Base-by-base conservation (phyloP, 2,329 filamentous ascomycete genomes). In the Trichoderma sp. region DNA sequence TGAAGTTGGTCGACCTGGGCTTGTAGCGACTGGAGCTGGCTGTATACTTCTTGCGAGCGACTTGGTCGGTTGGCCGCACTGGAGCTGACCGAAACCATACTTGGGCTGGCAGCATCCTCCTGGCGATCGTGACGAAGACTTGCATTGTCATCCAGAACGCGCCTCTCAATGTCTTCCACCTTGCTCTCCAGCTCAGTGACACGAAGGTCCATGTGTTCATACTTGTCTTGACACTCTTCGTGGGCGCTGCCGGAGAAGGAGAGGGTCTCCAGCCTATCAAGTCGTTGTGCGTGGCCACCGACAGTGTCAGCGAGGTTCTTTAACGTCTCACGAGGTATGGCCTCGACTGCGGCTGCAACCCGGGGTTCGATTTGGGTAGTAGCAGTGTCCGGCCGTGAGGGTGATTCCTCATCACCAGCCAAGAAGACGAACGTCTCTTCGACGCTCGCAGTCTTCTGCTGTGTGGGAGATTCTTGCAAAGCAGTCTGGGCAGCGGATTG, bases 171-270 rank as follows among this genome's bases (percentile, higher is more conserved):
- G 78, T 92, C 90, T 27, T 90, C 89, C 5, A 92, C 84, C 45
- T 90, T 87, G 33, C 88, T 88, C 81, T 95, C 93, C 7, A 95
- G 85, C 50, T 95, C 93, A 1, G 91, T 88, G 8, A 95, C 86
- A 27, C 93, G 89, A 9, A 91, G 87, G 78, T 95, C 93, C 62
- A 90, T 82, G 65, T 90, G 84, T 41, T 95, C 93, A 79, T 93
- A 88, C 72, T 89, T 91, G 24, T 94, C 92, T 21, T 91, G 86
- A 66, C 93, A 90, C 50, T 93, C 92, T 27, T 95, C 93, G 65
- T 93, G 89, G n/a, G 89, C 88, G 21, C 88, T 87, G 60, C 90
- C 87, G 29, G 91, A 90, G 79, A 95, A 94, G 0, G 93, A 95
- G 1, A 89, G 86, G 68, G 89, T 93, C 83, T 96, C 94, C 6